Conservation (phyloP, 352 stramenopile genomes). For the Phytopythium boreale region DNA sequence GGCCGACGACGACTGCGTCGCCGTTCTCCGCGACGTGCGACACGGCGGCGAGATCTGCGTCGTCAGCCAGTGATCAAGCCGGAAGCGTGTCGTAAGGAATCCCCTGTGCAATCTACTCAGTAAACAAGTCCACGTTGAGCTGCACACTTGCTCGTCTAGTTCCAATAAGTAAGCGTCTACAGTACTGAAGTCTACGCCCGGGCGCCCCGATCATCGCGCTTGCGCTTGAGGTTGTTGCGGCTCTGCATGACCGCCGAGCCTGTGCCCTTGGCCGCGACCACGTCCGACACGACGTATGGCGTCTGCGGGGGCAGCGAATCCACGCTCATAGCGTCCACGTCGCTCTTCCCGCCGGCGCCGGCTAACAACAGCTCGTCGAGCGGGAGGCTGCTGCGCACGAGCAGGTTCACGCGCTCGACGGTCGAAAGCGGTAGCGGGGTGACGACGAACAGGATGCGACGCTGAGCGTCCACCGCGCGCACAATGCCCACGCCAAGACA, state of each 20-base stretch:
- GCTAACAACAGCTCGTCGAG: constrained; percentile 56
- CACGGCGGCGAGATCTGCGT: constrained; percentile 45
- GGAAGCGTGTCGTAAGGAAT: background rate
- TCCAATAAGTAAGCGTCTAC: background rate
- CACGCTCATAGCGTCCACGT: background rate
- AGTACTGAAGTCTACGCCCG: background rate
- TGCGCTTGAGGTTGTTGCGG: constrained; percentile 87
- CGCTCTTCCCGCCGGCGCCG: constrained; percentile 14
- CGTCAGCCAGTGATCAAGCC: constrained; percentile 33
- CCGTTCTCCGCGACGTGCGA: constrained; percentile 28
- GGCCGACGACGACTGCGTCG: constrained; percentile 42
- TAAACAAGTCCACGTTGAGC: background rate
- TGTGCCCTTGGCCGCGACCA: constrained; percentile 68
- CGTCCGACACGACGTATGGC: constrained; percentile 69
- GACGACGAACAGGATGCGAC: constrained; percentile 58
- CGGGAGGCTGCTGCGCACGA: constrained; percentile 65
- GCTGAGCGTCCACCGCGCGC: constrained; percentile 51
- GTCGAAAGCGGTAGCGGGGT: constrained; percentile 54
- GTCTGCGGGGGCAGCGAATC: constrained; percentile 20
- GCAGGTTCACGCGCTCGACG: constrained; percentile 65
- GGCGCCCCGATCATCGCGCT: constrained; percentile 36
- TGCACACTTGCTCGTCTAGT: background rate
- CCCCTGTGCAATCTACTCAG: background rate
- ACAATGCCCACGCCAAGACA: constrained; percentile 70
- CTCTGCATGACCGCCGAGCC: constrained; percentile 80